Evolutionary conservation across 768 basidiomycete genomes (phyloP).

Genomic region (Xerocomellus dryophilus): DNA sequence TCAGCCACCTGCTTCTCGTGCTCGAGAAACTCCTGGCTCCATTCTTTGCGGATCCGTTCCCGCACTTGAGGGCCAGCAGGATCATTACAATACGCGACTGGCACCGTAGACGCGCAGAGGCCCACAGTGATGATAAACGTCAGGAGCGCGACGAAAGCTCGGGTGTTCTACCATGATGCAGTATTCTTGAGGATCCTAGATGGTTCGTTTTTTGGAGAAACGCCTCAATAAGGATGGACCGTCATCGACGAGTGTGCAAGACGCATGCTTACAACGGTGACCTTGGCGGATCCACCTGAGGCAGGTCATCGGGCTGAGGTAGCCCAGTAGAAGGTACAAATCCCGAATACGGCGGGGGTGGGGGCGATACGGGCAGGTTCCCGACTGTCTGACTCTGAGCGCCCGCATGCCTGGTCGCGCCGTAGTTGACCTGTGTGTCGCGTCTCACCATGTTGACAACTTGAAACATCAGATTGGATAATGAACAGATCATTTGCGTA

Average conservation of each 20-base stretch:
- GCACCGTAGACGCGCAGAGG: constrained; percentile 8
- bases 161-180: background rate
- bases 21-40: constrained; percentile 16
- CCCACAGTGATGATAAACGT: background rate
- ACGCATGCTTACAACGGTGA: constrained; percentile 4
- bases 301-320: background rate
- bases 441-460: background rate
- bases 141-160: background rate
- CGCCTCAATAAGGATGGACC: background rate
- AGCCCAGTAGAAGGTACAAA: background rate
- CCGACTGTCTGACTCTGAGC: too few relatives aligned
- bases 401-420: constrained; percentile 3
- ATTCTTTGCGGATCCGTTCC: constrained; percentile 20
- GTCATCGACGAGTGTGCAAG: too few relatives aligned
- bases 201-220: background rate
- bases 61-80: constrained; percentile 18
- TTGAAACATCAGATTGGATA: background rate
- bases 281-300: background rate
- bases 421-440: background rate
- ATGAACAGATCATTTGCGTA: background rate
- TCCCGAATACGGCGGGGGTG: constrained; percentile 12
- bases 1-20: constrained; percentile 15
- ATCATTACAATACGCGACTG: constrained; percentile 19
- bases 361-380: background rate
- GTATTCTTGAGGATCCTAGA: background rate